Evolutionary conservation across 192 early-diverging fungal genomes (phyloP).

Genomic region (Backusella parvicylindrica): DNA sequence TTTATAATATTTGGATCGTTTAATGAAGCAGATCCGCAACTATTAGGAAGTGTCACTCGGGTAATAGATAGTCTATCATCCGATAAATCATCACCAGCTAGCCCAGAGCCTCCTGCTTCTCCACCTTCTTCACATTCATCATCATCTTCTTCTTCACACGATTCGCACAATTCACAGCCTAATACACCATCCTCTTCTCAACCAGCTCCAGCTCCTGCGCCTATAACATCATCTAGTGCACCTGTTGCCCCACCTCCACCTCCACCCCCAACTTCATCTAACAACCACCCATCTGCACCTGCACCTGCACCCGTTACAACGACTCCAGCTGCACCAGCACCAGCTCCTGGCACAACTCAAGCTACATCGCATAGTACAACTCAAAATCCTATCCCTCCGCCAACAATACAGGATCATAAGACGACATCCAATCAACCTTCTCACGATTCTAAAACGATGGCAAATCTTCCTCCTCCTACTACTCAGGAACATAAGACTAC

Average conservation of each 20-base stretch:
- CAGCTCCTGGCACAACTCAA: slow-evolving; percentile 1
- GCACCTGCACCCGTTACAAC: slow-evolving; percentile 3
- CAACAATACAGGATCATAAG: neutral
- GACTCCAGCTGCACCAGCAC: neutral
- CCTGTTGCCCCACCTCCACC: neutral
- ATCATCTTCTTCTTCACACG: neutral
- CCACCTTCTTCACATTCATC: neutral
- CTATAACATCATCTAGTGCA: neutral
- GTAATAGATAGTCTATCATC: neutral
- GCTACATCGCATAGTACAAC: neutral
- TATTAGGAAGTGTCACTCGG: neutral
- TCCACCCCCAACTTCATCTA: neutral
- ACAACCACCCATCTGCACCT: neutral
- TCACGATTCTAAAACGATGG: neutral
- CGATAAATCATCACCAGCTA: neutral
- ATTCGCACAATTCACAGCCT: neutral
- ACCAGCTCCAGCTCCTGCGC: neutral
- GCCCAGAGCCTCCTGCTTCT: neutral
- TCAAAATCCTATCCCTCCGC: neutral
- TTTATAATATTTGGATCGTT: neutral
- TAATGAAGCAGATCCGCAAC: neutral
- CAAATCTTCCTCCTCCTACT: neutral
- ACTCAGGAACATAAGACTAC: neutral
- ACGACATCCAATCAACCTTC: neutral
- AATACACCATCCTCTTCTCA: neutral